Conservation (phyloP, 192 early-diverging fungal genomes). For the Radiomyces spectabilis region DNA sequence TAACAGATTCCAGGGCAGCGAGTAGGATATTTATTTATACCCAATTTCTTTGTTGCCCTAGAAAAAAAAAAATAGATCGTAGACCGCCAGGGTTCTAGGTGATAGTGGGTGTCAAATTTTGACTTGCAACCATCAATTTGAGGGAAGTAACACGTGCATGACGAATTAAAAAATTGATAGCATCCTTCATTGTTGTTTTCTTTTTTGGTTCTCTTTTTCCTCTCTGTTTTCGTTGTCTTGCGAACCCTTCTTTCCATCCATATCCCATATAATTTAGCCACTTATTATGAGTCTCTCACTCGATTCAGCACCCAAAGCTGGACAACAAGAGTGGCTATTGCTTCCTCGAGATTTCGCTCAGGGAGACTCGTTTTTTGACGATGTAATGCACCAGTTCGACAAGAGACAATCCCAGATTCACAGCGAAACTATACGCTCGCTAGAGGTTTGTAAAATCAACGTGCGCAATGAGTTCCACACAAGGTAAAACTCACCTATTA, state of each 20-base stretch:
- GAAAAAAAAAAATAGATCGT: conserved; percentile 3
- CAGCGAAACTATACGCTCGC: conserved; percentile 4
- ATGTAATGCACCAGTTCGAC: conserved; percentile 20
- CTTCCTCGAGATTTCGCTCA: neutral
- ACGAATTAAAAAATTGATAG: neutral
- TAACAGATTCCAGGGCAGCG: no score
- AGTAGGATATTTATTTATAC: no score
- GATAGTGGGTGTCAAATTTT: no score
- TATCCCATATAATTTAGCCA: conserved; percentile 1
- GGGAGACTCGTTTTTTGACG: conserved; percentile 12
- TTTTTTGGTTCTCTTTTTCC: no score
- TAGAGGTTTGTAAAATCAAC: conserved; percentile 1
- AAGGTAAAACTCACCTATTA: no score
- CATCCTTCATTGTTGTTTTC: neutral
- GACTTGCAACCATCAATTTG: no score
- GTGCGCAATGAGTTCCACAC: no score
- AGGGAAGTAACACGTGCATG: no score
- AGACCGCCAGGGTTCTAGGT: no score
- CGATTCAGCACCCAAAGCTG: neutral
- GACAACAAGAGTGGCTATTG: neutral
- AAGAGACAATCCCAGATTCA: conserved; percentile 14
- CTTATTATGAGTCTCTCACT: neutral
- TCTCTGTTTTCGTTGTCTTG: neutral
- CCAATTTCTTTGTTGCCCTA: neutral
- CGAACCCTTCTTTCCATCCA: neutral